These are phyloP conservation scores for Cladosporium colombiae DNA, from an alignment of 2,329 filamentous ascomycete species.

Conservation along the genomic window DNA sequence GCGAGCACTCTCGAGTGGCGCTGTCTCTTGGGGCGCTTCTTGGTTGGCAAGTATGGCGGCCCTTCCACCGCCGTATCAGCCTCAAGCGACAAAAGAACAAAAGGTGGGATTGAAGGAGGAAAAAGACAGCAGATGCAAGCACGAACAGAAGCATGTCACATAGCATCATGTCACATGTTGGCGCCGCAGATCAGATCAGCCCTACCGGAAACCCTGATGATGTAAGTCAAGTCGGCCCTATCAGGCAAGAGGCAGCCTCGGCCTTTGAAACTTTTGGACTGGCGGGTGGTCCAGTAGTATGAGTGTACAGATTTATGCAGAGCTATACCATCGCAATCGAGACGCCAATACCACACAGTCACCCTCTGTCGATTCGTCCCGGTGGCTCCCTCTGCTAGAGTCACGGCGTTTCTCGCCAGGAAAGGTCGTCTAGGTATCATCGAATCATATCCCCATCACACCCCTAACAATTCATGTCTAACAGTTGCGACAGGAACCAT, in stretches of 20 bases:
- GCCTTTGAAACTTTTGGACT: constrained; percentile 4
- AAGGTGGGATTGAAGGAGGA: no score
- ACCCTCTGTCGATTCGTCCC: not conserved
- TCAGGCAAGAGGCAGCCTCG: not conserved
- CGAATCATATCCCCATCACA: not conserved
- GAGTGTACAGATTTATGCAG: not conserved
- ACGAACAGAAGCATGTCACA: not conserved
- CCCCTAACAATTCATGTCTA: not conserved
- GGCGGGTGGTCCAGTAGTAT: not conserved
- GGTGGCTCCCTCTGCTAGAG: constrained; percentile 54
- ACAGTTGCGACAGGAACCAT: constrained; percentile 11
- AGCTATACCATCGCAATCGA: not conserved
- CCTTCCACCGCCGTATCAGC: no score
- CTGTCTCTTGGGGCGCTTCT: not conserved
- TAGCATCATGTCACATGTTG: no score
- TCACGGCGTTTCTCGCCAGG: constrained; percentile 54
- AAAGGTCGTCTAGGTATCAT: constrained; percentile 44
- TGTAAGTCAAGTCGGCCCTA: not conserved
- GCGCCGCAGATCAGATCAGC: not conserved
- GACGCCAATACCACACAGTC: not conserved
- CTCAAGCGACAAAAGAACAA: no score
- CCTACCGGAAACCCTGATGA: not conserved
- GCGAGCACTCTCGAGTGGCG: not conserved
- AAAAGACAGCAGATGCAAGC: not conserved
- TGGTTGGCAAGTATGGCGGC: not conserved